Percentiles rank a stretch among this genome's conserved stretches.
phyloP scores from a whole-genome alignment of 768 basidiomycete genomes.

The Agrocybe pediades region DNA sequence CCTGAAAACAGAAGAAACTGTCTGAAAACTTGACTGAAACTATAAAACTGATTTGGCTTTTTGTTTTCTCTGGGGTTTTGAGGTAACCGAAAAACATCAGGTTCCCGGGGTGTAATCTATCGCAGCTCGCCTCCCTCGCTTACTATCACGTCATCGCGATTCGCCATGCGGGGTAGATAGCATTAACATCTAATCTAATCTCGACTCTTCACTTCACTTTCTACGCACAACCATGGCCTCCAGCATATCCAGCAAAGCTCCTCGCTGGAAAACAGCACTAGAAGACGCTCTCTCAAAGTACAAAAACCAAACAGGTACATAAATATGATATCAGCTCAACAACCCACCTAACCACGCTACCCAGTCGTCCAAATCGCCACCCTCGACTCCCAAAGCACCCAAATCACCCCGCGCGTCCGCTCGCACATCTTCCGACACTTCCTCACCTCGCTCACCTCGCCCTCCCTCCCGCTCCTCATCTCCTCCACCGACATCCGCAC shows the following conservation, averaged over 20 bases:
- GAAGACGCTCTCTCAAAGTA: slow-evolving; percentile 40
- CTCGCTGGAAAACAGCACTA: slow-evolving; percentile 52
- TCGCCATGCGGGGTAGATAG: not conserved
- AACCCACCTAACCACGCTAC: not conserved
- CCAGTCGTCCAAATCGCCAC: slow-evolving; percentile 67
- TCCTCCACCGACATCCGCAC: slow-evolving; percentile 73
- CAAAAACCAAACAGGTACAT: slow-evolving; percentile 39
- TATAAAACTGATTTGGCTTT: too few relatives aligned
- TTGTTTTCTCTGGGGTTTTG: too few relatives aligned
- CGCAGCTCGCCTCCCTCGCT: too few relatives aligned
- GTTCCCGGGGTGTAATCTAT: too few relatives aligned
- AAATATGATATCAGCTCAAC: not conserved
- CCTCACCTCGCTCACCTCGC: slow-evolving; percentile 41
- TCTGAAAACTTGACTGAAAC: too few relatives aligned
- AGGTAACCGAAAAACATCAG: too few relatives aligned
- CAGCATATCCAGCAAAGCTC: slow-evolving; percentile 14
- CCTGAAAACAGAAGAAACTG: too few relatives aligned
- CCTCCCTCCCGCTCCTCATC: slow-evolving; percentile 61
- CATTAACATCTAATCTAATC: not conserved
- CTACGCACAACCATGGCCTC: not conserved
- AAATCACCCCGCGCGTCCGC: slow-evolving; percentile 61
- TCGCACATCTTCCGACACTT: slow-evolving; percentile 64
- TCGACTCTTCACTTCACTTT: too few relatives aligned
- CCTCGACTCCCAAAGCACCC: slow-evolving; percentile 33
- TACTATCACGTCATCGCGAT: not conserved